These are phyloP conservation scores for Citrus trifoliata DNA, from an alignment of 345 rosid genomes.

Conservation along the genomic window DNA sequence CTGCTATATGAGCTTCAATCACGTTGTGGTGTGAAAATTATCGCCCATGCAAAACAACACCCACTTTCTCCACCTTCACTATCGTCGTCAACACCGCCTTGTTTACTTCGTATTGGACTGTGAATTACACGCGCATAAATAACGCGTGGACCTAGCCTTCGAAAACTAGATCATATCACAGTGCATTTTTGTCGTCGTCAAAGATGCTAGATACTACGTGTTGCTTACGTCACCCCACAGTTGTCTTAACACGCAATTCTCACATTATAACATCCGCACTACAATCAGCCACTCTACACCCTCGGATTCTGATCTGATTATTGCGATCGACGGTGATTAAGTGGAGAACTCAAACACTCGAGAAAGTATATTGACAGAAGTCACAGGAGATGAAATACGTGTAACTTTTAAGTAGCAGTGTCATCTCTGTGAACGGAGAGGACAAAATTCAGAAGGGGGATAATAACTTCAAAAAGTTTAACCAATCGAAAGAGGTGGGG, in stretches of 20 bases:
- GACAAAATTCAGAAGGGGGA: not conserved
- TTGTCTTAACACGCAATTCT: conserved; percentile 14
- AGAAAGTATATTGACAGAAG: not conserved
- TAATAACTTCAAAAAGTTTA: not conserved
- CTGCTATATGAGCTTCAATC: not conserved
- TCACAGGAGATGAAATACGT: not conserved
- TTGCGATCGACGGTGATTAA: not conserved
- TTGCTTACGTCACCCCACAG: conserved; percentile 31
- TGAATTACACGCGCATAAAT: not conserved
- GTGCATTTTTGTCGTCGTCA: conserved; percentile 23
- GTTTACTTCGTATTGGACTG: not conserved
- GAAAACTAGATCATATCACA: not conserved
- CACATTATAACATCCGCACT: not conserved
- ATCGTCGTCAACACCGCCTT: not conserved
- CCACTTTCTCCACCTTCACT: not conserved
- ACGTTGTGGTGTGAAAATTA: not conserved
- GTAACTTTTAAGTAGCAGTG: not conserved
- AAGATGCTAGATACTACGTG: conserved; percentile 13
- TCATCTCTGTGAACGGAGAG: not conserved
- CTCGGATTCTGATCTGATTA: not conserved
- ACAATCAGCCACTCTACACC: not conserved
- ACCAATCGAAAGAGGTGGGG: not conserved
- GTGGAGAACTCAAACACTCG: not conserved
- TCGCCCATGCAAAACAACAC: not conserved
- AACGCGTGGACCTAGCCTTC: not conserved